Base-by-base conservation (phyloP, 495 filamentous ascomycete species). In the Podospora sp. region DNA sequence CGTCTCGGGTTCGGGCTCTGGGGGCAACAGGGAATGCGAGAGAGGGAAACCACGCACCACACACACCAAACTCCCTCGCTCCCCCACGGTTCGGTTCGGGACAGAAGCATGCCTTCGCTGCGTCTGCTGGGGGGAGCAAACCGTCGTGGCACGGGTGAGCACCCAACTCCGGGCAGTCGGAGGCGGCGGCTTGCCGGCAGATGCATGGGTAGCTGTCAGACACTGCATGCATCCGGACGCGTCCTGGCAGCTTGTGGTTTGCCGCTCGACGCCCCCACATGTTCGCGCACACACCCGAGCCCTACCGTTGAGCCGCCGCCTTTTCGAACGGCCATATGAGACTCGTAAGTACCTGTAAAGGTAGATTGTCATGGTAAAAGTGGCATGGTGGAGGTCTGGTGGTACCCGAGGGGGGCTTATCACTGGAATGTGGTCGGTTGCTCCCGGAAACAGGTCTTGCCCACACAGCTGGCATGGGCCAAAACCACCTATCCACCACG, bases 251-350 rank as follows among this genome's bases (percentile, higher is more conserved):
- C 27, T 65, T 63, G 26, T 46, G 51, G 16, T 18, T 46, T 46
- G 11, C 40, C 9, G 11, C 14, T 46, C 40, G 11, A 46, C 49
- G 1, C 6, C 49, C 71, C 73, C 73, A 75, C 73, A 60, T 65
- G 73, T 73, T 75, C 73, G 46, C 67, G 71, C 71, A 71, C 52
- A 55, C 49, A 73, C 20, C 73, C 71, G 73, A 59, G 51, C 20
- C 40, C 50, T 29, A 56, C 51, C 52, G 27, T 27, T 51, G 59
- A 57, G 57, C 62, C 33, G 58, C 24, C 55, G 58, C 26, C 57
- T 70, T 68, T 63, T 69, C 66, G 51, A 74, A 67, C 27, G 55
- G 60, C 46, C 52, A 53, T 36, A 26, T 57, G 65, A 33, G 52
- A 7, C 11, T 21, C 40, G 25, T 29, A 63, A 65, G 27, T 61